Evolutionary conservation across 345 rosid genomes (phyloP).

Genomic region (Melaleuca alternifolia): DNA sequence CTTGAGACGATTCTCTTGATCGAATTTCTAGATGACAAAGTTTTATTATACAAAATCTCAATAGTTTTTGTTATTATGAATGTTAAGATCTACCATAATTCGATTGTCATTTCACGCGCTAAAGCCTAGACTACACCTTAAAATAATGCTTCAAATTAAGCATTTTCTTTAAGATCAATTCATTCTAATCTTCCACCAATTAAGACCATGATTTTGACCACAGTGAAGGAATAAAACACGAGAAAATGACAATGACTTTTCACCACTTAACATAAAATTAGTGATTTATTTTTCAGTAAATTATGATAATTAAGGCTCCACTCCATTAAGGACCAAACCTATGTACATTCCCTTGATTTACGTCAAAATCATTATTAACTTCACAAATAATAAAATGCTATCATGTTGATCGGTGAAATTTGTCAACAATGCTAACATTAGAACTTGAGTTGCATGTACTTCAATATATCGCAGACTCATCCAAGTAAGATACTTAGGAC

Average conservation of each 20-base stretch:
- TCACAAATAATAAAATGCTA: too few species aligned
- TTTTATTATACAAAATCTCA: too few species aligned
- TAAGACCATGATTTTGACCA: not conserved
- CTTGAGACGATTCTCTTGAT: not conserved
- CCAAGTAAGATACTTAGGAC: not conserved
- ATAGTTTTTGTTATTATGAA: too few species aligned
- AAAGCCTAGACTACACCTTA: rapidly evolving
- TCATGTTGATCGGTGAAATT: too few species aligned
- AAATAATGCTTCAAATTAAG: not conserved
- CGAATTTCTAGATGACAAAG: not conserved
- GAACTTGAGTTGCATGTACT: not conserved
- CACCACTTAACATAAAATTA: not conserved
- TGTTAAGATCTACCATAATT: not conserved
- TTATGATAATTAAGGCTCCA: not conserved
- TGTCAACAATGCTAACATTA: not conserved
- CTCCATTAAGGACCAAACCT: not conserved
- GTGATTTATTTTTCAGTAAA: not conserved
- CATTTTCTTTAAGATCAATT: too few species aligned
- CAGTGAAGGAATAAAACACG: not conserved
- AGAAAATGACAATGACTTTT: not conserved
- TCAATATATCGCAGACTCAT: too few species aligned
- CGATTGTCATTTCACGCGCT: not conserved
- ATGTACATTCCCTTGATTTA: not conserved
- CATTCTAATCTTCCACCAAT: too few species aligned
- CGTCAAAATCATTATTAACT: not conserved